Evolutionary conservation across 805 yeast genomes (phyloP).

Genomic region (Myxozyma neotropica): DNA sequence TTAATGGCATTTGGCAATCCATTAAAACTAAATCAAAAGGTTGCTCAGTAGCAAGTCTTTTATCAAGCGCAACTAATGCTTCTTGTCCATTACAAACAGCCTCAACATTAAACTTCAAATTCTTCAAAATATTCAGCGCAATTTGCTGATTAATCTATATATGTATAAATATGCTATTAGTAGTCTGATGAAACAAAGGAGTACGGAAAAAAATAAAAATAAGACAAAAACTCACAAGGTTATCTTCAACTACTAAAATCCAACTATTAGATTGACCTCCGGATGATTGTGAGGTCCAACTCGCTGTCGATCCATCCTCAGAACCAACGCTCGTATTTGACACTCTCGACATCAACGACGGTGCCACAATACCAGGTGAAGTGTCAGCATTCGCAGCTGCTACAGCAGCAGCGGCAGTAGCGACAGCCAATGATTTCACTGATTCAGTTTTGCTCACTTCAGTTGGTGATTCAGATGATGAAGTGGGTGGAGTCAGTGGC

Average conservation of each 20-base stretch:
- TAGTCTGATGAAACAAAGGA: too few species aligned
- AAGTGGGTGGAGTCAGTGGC: constrained; percentile 5
- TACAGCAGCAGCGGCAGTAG: not conserved
- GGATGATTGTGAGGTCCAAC: not conserved
- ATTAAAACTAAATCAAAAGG: constrained; percentile 29
- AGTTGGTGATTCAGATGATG: not conserved
- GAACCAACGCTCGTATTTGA: not conserved
- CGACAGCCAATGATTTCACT: not conserved
- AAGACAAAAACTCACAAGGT: constrained; percentile 18
- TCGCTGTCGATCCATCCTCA: not conserved
- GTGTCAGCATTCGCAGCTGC: not conserved
- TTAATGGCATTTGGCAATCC: constrained; percentile 36
- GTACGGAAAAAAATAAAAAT: not conserved
- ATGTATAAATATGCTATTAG: not conserved
- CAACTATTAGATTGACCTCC: not conserved
- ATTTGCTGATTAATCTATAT: constrained; percentile 32
- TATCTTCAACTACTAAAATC: constrained; percentile 34
- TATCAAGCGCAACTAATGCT: constrained; percentile 27
- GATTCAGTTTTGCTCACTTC: too few species aligned
- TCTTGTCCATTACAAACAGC: constrained; percentile 34
- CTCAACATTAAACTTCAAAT: constrained; percentile 24
- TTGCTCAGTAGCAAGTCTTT: constrained; percentile 8
- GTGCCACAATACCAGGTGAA: not conserved
- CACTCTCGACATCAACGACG: not conserved
- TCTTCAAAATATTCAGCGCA: constrained; percentile 29